A percentile compares a stretch with the other conserved stretches of the same genome.
These are phyloP conservation scores for Irpex rosettiformis DNA, from an alignment of 1,284 basidiomycete species.

Conservation along the genomic window DNA sequence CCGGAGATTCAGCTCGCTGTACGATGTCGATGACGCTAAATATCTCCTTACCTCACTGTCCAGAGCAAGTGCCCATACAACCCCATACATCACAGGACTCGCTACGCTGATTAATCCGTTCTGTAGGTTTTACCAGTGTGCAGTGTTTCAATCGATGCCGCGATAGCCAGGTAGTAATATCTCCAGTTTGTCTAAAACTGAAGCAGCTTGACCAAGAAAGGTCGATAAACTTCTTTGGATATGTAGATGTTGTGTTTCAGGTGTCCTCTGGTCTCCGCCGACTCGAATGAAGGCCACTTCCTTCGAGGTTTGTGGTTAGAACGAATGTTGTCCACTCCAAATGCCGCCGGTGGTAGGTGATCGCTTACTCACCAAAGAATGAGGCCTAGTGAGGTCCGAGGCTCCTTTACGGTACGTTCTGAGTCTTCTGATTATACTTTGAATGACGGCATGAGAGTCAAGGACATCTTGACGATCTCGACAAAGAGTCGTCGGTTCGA, in stretches of 20 bases:
- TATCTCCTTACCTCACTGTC: neutral
- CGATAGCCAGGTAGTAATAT: neutral
- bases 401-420: neutral
- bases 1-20: neutral
- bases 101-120: neutral
- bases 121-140: neutral
- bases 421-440: neutral
- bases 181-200: neutral
- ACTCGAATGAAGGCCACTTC: neutral
- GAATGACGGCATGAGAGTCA: neutral
- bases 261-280: neutral
- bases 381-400: neutral
- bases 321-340: neutral
- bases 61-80: neutral
- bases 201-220: neutral
- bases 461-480: neutral
- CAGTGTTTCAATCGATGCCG: neutral
- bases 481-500: neutral
- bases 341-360: neutral
- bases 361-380: neutral
- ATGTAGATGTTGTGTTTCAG: neutral
- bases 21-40: neutral
- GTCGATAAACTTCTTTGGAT: neutral
- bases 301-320: neutral
- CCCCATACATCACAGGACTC: neutral